phyloP scores from a whole-genome alignment of 2,329 filamentous ascomycete species.

The Aspergillus felis region DNA sequence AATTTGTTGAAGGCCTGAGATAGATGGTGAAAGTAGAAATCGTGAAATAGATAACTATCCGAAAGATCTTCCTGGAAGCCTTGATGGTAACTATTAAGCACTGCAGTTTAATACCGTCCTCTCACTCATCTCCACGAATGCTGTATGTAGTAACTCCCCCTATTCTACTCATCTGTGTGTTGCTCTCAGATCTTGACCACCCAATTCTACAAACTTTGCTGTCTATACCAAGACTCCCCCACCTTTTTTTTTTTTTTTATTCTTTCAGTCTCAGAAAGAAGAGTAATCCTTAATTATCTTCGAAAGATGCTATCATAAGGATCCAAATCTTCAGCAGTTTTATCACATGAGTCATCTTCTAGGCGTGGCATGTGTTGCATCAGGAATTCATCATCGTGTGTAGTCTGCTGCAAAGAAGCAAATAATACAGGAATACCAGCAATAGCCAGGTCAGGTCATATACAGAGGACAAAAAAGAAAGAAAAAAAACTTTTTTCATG shows the following conservation, averaged over 20 bases:
- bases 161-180: too few relatives aligned
- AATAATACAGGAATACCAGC: neutral
- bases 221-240: neutral
- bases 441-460: neutral
- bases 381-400: neutral
- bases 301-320: neutral
- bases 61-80: too few relatives aligned
- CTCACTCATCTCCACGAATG: too few relatives aligned
- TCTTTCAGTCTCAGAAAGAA: too few relatives aligned
- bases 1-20: neutral
- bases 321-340: neutral
- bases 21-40: too few relatives aligned
- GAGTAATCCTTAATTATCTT: neutral
- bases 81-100: too few relatives aligned
- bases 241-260: too few relatives aligned
- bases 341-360: neutral
- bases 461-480: slow-evolving; percentile 8
- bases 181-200: neutral
- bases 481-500: slow-evolving; percentile 16
- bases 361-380: too few relatives aligned
- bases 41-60: neutral
- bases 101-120: too few relatives aligned
- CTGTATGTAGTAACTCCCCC: too few relatives aligned
- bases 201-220: neutral
- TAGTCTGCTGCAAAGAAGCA: neutral